Evolutionary conservation across 192 early-diverging fungal genomes (phyloP), one percentile per base, ranked within the genome.

Genomic region (Coemansia sp.): DNA sequence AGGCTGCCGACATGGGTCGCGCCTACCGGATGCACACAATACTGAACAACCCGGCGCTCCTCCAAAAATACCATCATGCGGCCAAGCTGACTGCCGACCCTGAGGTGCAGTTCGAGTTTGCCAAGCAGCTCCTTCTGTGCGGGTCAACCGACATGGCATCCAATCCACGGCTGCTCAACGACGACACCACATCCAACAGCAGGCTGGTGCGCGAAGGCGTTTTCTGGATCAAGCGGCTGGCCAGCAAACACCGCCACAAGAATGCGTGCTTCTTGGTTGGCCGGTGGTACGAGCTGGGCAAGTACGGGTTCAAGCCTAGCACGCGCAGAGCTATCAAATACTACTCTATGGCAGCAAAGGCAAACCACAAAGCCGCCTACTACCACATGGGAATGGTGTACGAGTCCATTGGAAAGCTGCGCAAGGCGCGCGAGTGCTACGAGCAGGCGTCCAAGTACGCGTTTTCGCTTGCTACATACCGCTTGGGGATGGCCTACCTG

Each of bases 91-190:
- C 91, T 14, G 87, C 87, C 57, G 85, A 93, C 72, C 79, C 84
- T 5, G 78, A 88, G 20, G 85, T 88, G 22, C 91, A 94, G 77
- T 75, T 91, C 53, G 87, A 88, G 40, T 94, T 90, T 84, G 90
- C 89, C 22, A 87, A 88, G 55, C 76, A 77, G 58, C 72, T 83
- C 43, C 70, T 83, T 20, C 71, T 82, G 11, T 82, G 79, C 22
- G 79, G 79, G 4, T 77, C 79, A 32, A 48, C 75, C 17, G 79
- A 82, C 14, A 67, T 82, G 65, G 79, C 79, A 6, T 73, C 70
- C 42, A 55, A 72, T 9, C 16, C 63, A 5, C 19, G 45, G 50
- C 63, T 75, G 16, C 57, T 77, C 22, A 61, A 59, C 61, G 40
- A 61, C 56, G 48, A 61, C 4, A 54, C 5, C 51, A 54, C 67